Evolutionary conservation across 2,329 filamentous ascomycete genomes (phyloP), one percentile per base, ranked within the genome.

Genomic region (Aureobasidium vineae): DNA sequence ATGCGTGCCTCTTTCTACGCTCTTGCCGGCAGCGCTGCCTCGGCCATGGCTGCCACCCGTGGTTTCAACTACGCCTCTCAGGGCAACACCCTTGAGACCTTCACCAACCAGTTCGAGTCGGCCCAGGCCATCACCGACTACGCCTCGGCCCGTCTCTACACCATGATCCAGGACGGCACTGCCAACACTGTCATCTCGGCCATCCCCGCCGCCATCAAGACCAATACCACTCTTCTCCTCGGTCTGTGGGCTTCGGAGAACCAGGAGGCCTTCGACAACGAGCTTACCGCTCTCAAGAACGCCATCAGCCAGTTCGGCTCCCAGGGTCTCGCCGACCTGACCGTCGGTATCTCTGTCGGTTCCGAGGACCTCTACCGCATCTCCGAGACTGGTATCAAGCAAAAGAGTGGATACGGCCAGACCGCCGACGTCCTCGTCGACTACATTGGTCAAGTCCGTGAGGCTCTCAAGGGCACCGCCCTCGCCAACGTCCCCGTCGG

Each of bases 261-360:
- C 60, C 80, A 85, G 64, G 81, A 78, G 4, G 76, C 76, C 28
- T 88, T 96, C 76, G 79, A 83, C 75, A 90, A 91, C 75, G 92
- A 97, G 79, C 79, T 96, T 57, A 75, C 81, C 2, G 91, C 92
- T 19, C 83, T 97, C 60, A 85, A 85, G 76, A 79, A 81, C 49
- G 90, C 91, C 70, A 89, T 93, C 70, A 70, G 78, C 59, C 81
- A 86, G 73, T 92, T 92, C 76, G 91, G 90, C 67, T 78, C 80
- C 10, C 49, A 54, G 50, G 79, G 83, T 61, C 87, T 96, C 72
- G 83, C 84, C 45, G 80, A 83, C 66, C 80, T 90, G 23, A 87
- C 96, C 49, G 88, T 87, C 67, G 92, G 91, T 76, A 94, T 96
- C 78, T 93, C 91, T 0, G 86, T 96, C 64, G 92, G 92, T 69